Evolutionary conservation across 192 early-diverging fungal genomes (phyloP).

Genomic region (Blastocladiella britannica): DNA sequence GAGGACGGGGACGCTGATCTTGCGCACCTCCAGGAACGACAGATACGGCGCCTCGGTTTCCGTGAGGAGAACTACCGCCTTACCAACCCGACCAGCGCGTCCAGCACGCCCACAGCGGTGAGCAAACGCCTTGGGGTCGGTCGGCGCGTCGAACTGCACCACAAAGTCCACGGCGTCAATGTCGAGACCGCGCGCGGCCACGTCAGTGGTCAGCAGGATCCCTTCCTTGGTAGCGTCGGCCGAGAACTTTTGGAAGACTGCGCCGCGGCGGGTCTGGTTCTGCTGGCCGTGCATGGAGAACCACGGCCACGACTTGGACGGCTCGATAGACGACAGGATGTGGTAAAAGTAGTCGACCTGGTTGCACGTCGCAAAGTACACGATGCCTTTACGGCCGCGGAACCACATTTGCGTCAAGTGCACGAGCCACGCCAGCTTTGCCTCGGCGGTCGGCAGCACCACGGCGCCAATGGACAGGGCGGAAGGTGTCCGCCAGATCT

Average conservation of each 20-base stretch:
- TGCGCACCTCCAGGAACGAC: conserved; percentile 66
- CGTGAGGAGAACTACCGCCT: conserved; percentile 64
- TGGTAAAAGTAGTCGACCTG: conserved; percentile 88
- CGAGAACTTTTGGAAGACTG: conserved; percentile 56
- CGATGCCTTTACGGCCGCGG: conserved; percentile 58
- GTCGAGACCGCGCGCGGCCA: conserved; percentile 86
- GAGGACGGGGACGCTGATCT: conserved; percentile 48
- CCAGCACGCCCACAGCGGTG: conserved; percentile 91
- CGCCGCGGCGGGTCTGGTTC: conserved; percentile 65
- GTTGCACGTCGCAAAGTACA: conserved; percentile 91
- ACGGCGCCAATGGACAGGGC: conserved; percentile 11
- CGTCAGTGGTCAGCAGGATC: conserved; percentile 83
- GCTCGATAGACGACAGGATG: conserved; percentile 20
- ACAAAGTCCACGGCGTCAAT: conserved; percentile 90
- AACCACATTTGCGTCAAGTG: conserved; percentile 33
- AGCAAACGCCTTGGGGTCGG: conserved; percentile 85
- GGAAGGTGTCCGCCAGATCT: background rate
- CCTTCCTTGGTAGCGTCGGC: conserved; percentile 37
- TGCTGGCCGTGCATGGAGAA: conserved; percentile 82
- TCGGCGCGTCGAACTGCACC: conserved; percentile 84
- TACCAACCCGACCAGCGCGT: conserved; percentile 62
- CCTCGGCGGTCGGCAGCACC: background rate
- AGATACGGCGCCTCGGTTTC: conserved; percentile 83
- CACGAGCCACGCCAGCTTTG: conserved; percentile 51
- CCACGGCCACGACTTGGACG: conserved; percentile 29